Percentiles rank a stretch among this genome's conserved stretches.
phyloP scores from a whole-genome alignment of 768 basidiomycete genomes.

The Suillus cothurnatus region DNA sequence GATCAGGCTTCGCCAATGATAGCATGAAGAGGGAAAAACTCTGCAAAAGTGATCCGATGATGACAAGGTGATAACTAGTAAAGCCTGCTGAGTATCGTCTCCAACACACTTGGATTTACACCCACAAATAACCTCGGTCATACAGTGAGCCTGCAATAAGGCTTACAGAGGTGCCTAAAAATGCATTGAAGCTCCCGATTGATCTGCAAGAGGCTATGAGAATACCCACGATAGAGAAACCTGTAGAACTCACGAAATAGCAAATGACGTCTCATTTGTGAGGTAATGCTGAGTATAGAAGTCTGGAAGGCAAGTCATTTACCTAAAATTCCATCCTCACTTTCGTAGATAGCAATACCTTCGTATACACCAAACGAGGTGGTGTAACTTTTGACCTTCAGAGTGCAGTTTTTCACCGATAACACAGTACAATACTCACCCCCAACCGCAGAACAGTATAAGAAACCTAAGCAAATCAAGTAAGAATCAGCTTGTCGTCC shows the following conservation, averaged over 20 bases:
- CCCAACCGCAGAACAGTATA: not conserved
- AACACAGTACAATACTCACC: not conserved
- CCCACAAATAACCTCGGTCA: not conserved
- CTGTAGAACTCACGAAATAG: not conserved
- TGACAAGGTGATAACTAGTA: not conserved
- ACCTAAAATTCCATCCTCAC: not conserved
- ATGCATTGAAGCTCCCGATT: not conserved
- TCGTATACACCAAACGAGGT: not conserved
- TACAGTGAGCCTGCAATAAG: not conserved
- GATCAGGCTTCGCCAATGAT: not conserved
- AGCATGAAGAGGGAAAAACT: not conserved
- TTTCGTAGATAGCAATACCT: not conserved
- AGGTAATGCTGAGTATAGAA: not conserved
- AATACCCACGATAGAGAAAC: not conserved
- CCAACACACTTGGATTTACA: not conserved
- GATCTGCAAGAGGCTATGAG: not conserved
- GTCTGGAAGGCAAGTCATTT: not conserved
- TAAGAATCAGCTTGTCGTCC: not conserved
- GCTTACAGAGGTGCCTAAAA: not conserved
- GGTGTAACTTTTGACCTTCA: not conserved
- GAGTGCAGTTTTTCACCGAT: not conserved
- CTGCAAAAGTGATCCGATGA: not conserved
- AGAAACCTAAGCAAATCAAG: not conserved
- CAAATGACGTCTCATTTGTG: not conserved
- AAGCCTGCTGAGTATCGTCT: not conserved